A percentile compares a stretch with the other conserved stretches of the same genome.
phyloP scores from a whole-genome alignment of 2,329 filamentous ascomycete genomes.

The Aspergillus puulaauensis region DNA sequence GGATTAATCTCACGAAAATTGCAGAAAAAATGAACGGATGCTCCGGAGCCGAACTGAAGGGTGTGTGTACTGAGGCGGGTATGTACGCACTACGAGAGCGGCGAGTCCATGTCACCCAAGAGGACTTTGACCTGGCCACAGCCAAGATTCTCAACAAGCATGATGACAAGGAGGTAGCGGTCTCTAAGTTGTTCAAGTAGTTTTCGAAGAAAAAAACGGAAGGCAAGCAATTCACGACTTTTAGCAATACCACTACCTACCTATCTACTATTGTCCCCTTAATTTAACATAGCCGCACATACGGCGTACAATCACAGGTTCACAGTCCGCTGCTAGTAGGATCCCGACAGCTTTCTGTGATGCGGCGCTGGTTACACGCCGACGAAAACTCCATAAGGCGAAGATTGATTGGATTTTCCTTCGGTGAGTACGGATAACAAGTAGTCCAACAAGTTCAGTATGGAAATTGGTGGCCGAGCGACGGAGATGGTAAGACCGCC shows the following conservation, averaged over 20 bases:
- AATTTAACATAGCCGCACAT: no score
- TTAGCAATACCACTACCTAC: slow-evolving; percentile 22
- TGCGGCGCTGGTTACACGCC: no score
- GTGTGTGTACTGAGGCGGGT: slow-evolving; percentile 96
- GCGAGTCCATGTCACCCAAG: slow-evolving; percentile 96
- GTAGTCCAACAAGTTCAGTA: no score
- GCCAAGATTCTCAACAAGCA: slow-evolving; percentile 99
- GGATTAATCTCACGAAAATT: slow-evolving; percentile 97
- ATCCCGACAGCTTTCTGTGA: no score
- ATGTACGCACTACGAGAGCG: slow-evolving; percentile 97
- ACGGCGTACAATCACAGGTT: no score
- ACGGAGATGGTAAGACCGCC: no score
- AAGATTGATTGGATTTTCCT: no score
- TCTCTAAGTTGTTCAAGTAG: slow-evolving; percentile 40
- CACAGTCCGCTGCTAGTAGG: no score
- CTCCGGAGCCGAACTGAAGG: slow-evolving; percentile 95
- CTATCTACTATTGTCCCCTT: background rate
- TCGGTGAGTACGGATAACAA: no score
- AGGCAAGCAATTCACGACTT: slow-evolving; percentile 16
- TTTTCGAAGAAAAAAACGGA: background rate
- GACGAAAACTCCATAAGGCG: no score
- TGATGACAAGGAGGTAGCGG: slow-evolving; percentile 82
- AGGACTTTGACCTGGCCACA: slow-evolving; percentile 97
- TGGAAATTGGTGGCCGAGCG: no score
- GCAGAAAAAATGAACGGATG: slow-evolving; percentile 99